Base-by-base conservation (phyloP, 495 filamentous ascomycete genomes). In the Tuber indicum region DNA sequence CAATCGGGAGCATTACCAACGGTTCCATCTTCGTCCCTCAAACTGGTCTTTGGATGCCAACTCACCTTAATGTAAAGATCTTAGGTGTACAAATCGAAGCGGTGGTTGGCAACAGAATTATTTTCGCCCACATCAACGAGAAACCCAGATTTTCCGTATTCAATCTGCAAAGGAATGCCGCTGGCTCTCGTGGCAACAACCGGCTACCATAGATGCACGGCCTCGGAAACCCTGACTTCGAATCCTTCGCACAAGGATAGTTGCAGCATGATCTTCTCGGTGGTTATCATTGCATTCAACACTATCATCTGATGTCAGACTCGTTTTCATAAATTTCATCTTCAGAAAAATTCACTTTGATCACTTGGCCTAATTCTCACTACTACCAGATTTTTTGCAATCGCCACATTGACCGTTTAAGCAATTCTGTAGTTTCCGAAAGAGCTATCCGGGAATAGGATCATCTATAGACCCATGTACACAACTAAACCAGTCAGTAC, bases 221-320 rank as follows among this genome's bases (percentile, higher is more conserved):
- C 93, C 84, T 97, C 93, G 0, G 91, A 94, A n/a, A 97, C 93
- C 85, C 96, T 97, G 74, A 96, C 91, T 83, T 97, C 93, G 81
- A 97, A 97, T 4, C 93, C 93, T 83, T 97, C 93, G 26, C 91
- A 89, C 2, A 90, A 94, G 14, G 92, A 94, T 26, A 97, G 88
- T 84, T 97, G 93, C 52, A 95, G 86, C 0, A 89, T 91, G 26
- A 94, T 87, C 75, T 90, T 89, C 3, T 92, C 90, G 70, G 90
- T 91, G 49, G 91, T 90, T 52, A 97, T 86, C n/a, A 97, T 84
- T 0, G 91, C 90, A 81, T 96, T 94, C 81, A 97, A 90, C 21
- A 93, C 85, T 78, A 26, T n/a, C 32, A 44, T 21, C 9, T 14
- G 3, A 32, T 41, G 9, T 77, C 70, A 77, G 71, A 16, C 16